phyloP scores from a whole-genome alignment of 495 filamentous ascomycete species.

The Pseudomonodictys pantanalensis region DNA sequence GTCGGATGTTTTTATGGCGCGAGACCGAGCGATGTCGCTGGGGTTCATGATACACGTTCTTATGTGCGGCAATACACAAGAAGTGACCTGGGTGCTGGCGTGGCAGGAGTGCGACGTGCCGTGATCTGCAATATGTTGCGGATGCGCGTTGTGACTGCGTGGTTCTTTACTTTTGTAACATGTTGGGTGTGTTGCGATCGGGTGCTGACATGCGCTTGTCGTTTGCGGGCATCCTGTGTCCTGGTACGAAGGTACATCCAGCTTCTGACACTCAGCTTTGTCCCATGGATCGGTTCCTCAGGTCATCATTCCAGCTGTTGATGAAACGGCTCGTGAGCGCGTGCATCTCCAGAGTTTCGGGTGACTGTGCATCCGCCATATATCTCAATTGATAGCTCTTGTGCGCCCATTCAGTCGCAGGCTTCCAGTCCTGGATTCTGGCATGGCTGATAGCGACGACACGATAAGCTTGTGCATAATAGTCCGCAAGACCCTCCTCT shows the following conservation, averaged over 20 bases:
- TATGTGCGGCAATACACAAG: too few relatives aligned
- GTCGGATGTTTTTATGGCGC: too few relatives aligned
- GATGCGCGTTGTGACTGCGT: too few relatives aligned
- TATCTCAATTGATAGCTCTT: slow-evolving; percentile 4
- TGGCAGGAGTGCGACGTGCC: too few relatives aligned
- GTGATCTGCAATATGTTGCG: too few relatives aligned
- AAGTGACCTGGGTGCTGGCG: too few relatives aligned
- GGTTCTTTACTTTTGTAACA: too few relatives aligned
- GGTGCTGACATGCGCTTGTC: not conserved
- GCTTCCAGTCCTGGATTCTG: slow-evolving; percentile 8
- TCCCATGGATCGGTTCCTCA: slow-evolving; percentile 9
- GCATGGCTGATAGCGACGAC: slow-evolving; percentile 15
- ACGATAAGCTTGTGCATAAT: slow-evolving; percentile 21
- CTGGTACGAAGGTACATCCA: too few relatives aligned
- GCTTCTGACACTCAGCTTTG: not conserved
- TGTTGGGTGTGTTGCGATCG: too few relatives aligned
- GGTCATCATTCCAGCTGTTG: slow-evolving; percentile 5
- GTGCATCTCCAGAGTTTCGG: slow-evolving; percentile 14
- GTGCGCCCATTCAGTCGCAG: slow-evolving; percentile 11
- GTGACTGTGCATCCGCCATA: slow-evolving; percentile 14
- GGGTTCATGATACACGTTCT: too few relatives aligned
- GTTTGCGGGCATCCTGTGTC: too few relatives aligned
- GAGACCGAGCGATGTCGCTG: too few relatives aligned
- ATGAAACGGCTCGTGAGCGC: slow-evolving; percentile 9
- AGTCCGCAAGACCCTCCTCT: slow-evolving; percentile 24